Conservation (phyloP, 2,329 filamentous ascomycete genomes). For the Nothophoma quercina region DNA sequence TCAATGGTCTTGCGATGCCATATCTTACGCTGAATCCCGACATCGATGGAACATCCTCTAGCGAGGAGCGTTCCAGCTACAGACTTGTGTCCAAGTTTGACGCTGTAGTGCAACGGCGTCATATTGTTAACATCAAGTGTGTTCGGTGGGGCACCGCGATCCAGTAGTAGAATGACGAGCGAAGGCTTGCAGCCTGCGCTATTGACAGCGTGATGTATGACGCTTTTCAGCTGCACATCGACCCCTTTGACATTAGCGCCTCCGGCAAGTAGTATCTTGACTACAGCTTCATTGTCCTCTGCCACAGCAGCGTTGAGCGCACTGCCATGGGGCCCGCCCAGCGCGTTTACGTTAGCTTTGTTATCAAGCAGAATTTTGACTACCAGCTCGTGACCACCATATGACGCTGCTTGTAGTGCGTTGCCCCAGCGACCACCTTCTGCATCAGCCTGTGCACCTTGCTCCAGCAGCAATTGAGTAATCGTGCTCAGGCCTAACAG, state of each 20-base stretch:
- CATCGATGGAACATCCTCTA: slow-evolving; percentile 10
- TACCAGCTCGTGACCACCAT: slow-evolving; percentile 24
- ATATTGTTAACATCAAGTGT: slow-evolving; percentile 8
- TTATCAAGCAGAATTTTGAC: slow-evolving; percentile 23
- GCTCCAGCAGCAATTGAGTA: slow-evolving; percentile 19
- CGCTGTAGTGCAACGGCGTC: slow-evolving; percentile 18
- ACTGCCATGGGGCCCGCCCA: slow-evolving; percentile 3
- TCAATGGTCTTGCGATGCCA: neutral
- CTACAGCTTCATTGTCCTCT: neutral
- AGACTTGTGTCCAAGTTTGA: slow-evolving; percentile 16
- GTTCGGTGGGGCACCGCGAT: slow-evolving; percentile 3
- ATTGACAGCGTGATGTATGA: slow-evolving; percentile 12
- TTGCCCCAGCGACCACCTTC: slow-evolving; percentile 21
- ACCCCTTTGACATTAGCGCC: neutral
- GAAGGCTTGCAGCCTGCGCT: neutral
- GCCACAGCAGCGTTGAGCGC: neutral
- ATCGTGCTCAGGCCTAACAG: slow-evolving; percentile 23
- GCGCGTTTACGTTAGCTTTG: neutral
- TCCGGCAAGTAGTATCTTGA: neutral
- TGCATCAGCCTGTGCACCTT: slow-evolving; percentile 28
- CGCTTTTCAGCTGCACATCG: neutral
- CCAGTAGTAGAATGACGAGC: slow-evolving; percentile 11
- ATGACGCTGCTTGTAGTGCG: slow-evolving; percentile 32
- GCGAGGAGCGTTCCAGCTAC: slow-evolving; percentile 15
- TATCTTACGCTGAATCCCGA: slow-evolving; percentile 1